phyloP scores from a whole-genome alignment of 2,329 filamentous ascomycete species.

The Xylariaceae sp. region DNA sequence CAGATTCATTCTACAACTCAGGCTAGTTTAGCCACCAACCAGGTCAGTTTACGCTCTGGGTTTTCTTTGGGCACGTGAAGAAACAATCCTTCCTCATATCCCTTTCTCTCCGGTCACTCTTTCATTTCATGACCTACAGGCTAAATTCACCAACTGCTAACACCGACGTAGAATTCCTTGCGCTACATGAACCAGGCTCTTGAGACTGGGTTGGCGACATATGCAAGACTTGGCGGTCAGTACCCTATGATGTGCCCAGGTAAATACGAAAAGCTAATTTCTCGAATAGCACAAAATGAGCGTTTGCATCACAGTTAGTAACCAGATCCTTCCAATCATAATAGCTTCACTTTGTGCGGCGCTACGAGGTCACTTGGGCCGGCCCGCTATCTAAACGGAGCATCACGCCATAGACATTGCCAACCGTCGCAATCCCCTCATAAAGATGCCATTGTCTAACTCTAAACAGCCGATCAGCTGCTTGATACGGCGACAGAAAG shows the following conservation, averaged over 20 bases:
- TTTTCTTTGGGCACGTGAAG: background rate
- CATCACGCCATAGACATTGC: too few relatives aligned
- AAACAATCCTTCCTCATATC: background rate
- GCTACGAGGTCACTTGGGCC: background rate
- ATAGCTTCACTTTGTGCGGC: background rate
- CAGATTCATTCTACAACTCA: slow-evolving; percentile 74
- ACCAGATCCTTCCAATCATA: background rate
- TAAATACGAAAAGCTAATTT: slow-evolving; percentile 3
- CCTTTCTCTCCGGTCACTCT: too few relatives aligned
- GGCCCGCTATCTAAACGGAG: background rate
- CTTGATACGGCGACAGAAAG: slow-evolving; percentile 74
- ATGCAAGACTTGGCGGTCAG: slow-evolving; percentile 60
- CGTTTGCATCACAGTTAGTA: slow-evolving; percentile 64
- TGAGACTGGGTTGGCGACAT: slow-evolving; percentile 66
- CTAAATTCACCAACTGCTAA: background rate
- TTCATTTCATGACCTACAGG: background rate
- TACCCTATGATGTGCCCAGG: background rate
- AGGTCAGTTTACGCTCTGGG: slow-evolving; percentile 27
- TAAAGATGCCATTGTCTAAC: slow-evolving; percentile 1
- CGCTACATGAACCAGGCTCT: slow-evolving; percentile 64
- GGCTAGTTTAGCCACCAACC: slow-evolving; percentile 61
- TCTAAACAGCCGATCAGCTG: slow-evolving; percentile 59
- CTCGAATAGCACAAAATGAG: slow-evolving; percentile 61
- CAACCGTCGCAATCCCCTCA: background rate
- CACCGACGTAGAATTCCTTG: slow-evolving; percentile 52